Evolutionary conservation across 257 asterid species (phyloP).

Genomic region (Solanum bukasovii): DNA sequence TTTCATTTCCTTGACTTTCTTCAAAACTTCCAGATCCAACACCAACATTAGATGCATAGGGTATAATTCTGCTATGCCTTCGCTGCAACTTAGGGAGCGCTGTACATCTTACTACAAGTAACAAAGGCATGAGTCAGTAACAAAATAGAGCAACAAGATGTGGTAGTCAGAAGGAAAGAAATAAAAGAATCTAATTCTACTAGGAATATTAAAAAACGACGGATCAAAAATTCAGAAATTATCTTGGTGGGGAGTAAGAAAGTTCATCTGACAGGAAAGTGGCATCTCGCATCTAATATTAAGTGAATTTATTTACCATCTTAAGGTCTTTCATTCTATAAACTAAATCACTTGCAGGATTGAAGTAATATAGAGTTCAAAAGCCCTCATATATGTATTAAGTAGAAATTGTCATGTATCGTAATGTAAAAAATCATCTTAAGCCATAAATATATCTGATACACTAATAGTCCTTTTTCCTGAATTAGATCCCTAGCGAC

Average conservation of each 20-base stretch:
- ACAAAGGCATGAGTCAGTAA: background rate
- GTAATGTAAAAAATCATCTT: background rate
- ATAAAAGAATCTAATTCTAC: background rate
- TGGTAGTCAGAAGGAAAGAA: background rate
- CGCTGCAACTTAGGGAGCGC: constrained; percentile 10
- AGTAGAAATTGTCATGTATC: background rate
- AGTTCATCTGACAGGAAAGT: background rate
- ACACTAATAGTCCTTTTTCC: background rate
- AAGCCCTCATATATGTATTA: background rate
- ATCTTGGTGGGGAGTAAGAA: background rate
- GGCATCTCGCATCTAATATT: background rate
- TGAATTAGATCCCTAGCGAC: background rate
- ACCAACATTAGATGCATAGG: constrained; percentile 41
- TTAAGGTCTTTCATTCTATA: background rate
- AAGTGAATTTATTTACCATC: background rate
- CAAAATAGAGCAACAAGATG: background rate
- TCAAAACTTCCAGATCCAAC: constrained; percentile 49
- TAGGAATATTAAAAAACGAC: background rate
- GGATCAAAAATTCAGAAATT: background rate
- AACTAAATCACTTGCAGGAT: background rate
- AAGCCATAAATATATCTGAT: background rate
- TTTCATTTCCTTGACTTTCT: constrained; percentile 25
- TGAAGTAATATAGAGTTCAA: background rate
- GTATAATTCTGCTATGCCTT: constrained; percentile 11
- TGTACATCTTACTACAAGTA: constrained; percentile 21